Evolutionary conservation across 1,284 basidiomycete genomes (phyloP).

Genomic region (Peniophora sp.): DNA sequence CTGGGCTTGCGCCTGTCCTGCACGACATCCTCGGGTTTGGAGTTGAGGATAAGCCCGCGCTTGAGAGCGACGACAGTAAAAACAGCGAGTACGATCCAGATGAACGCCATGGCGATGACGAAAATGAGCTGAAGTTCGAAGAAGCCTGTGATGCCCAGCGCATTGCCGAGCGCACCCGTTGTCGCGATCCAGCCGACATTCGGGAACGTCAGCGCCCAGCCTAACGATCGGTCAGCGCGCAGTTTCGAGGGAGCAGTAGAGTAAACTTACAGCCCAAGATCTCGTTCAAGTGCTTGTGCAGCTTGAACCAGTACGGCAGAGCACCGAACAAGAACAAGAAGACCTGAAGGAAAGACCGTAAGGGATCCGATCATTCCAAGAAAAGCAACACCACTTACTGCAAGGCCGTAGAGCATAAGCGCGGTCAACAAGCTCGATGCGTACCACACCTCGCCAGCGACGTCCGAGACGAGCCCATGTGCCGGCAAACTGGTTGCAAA

Average conservation of each 20-base stretch:
- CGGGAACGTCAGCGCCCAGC: slow-evolving; percentile 42
- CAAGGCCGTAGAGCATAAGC: slow-evolving; percentile 37
- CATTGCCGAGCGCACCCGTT: slow-evolving; percentile 31
- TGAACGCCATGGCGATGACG: slow-evolving; percentile 27
- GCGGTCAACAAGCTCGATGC: slow-evolving; percentile 30
- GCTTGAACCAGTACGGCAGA: slow-evolving; percentile 41
- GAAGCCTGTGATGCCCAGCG: slow-evolving; percentile 33
- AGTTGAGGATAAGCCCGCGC: slow-evolving; percentile 35
- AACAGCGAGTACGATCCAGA: slow-evolving; percentile 32
- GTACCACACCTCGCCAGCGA: slow-evolving; percentile 41
- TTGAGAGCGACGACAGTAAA: slow-evolving; percentile 33
- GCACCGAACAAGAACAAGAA: slow-evolving; percentile 39
- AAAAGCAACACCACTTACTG: slow-evolving; percentile 8
- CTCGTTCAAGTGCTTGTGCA: slow-evolving; percentile 37
- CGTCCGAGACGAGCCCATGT: slow-evolving; percentile 28
- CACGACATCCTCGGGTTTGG: slow-evolving; percentile 35
- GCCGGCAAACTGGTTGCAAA: slow-evolving; percentile 24
- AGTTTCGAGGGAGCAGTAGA: neutral
- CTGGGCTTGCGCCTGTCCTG: slow-evolving; percentile 18
- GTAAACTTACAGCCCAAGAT: slow-evolving; percentile 35
- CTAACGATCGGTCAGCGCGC: slow-evolving; percentile 12
- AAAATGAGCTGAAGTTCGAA: slow-evolving; percentile 30
- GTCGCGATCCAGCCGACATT: slow-evolving; percentile 43
- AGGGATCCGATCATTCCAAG: no score
- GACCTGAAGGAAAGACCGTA: slow-evolving; percentile 11